Conservation (phyloP, 1,284 basidiomycete genomes). For the Clitocybe nebularis region DNA sequence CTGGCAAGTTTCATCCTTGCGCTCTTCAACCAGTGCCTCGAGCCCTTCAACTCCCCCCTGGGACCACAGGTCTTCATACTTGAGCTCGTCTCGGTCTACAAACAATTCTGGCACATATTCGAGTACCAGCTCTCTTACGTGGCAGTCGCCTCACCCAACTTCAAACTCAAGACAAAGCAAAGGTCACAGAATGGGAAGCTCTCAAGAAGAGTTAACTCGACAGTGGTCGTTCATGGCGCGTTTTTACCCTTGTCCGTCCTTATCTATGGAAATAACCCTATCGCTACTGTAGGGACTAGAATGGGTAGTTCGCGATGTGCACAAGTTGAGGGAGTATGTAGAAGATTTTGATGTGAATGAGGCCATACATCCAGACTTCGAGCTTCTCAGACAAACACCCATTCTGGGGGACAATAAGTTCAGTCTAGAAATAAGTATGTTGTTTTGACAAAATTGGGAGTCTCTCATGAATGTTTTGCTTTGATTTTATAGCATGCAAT, state of each 20-base stretch:
- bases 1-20: slow-evolving; percentile 35
- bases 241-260: slow-evolving; percentile 6
- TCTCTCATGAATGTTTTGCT: not conserved
- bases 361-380: slow-evolving; percentile 34
- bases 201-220: slow-evolving; percentile 41
- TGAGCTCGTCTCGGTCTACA: slow-evolving; percentile 13
- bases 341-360: slow-evolving; percentile 33
- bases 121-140: slow-evolving; percentile 14
- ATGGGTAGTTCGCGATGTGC: slow-evolving; percentile 58
- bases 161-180: slow-evolving; percentile 13
- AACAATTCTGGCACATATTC: slow-evolving; percentile 11
- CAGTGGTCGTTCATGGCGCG: slow-evolving; percentile 62
- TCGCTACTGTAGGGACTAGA: slow-evolving; percentile 51
- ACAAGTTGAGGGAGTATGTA: slow-evolving; percentile 50
- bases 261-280: slow-evolving; percentile 2
- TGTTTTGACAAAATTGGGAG: not conserved
- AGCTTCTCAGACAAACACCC: slow-evolving; percentile 60
- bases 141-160: slow-evolving; percentile 13
- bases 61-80: slow-evolving; percentile 22
- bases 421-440: slow-evolving; percentile 63
- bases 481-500: slow-evolving; percentile 25
- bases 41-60: slow-evolving; percentile 23
- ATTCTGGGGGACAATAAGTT: slow-evolving; percentile 70
- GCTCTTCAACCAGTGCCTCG: slow-evolving; percentile 11
- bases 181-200: slow-evolving; percentile 21